Evolutionary conservation across 169 alveolate genomes (phyloP), one percentile per base, ranked within the genome.

Genomic region (Plasmodium yoelii): DNA sequence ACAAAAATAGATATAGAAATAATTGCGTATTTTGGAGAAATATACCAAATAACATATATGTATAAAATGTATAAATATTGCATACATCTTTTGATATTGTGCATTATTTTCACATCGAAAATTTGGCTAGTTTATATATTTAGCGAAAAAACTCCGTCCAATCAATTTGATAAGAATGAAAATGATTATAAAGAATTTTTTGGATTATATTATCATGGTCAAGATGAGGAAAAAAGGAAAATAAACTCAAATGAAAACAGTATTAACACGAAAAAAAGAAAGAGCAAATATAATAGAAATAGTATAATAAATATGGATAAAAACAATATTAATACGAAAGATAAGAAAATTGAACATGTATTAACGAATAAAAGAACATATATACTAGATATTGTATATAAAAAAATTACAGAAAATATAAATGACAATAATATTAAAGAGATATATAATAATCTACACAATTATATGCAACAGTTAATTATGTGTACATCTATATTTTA

Each of bases 381-480:
- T 28, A 26, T 86, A 18, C 65, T 86, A 65, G 59, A 59, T 63
- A 59, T n/a, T 24, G 60, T 86, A 22, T 86, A 86, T 59, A 56
- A 57, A 18, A 86, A 68, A 86, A 86, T 86, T 59, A 53, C 42
- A 53, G 34, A 44, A 24, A 59, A 68, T 28, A 19, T 70, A 22
- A 86, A 59, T 46, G 87, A 61, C 10, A 73, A 59, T 69, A 57
- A 70, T 26, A 24, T 22, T 22, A 86, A 70, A 42, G 69, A 70
- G 13, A 71, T 51, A 63, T 86, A 86, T 47, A 86, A 69, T n/a
- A 60, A 68, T 47, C 53, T 86, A 46, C 91, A 86, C 46, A 86
- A 86, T 59, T 86, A 69, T 34, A 55, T 86, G 91, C 91, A 86
- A 55, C 49, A 39, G 61, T 42, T 86, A 70, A 86, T 86, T 26